Base-by-base conservation (phyloP, 768 basidiomycete genomes). In the Cystobasidiopsis lactophilus region DNA sequence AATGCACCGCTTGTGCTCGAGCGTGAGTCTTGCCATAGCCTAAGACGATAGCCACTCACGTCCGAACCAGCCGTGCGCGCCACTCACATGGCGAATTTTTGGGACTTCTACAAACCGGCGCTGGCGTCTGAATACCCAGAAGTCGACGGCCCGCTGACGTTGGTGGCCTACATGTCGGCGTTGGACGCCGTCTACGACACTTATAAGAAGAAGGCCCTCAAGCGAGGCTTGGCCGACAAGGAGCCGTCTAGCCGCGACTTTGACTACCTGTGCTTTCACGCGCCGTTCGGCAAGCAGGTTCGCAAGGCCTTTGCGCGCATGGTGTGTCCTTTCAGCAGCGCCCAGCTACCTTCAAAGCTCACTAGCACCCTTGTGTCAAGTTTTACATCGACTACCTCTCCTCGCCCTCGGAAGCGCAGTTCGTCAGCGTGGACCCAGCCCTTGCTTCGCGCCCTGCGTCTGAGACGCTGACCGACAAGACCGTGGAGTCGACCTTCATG, bases 231-330 rank as follows among this genome's bases (percentile, higher is more conserved):
- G 21, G 57, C 56, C 52, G 54, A 52, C 43, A 56, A 57, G 26
- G 66, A 69, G 2, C 57, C 67, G 1, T 65, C 64, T 23, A 68
- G 70, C 40, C 63, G 63, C 57, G 63, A 33, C 31, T 75, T 93
- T 63, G 91, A 96, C 70, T 96, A 85, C 66, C 74, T 81, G 58
- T 77, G 89, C 61, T 89, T 96, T 78, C 93, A 98, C 73, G 81
- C 80, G 54, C 93, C 93, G 0, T 98, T 95, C 68, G 91, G 93
- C 71, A 98, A 98, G 72, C 83, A 93, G 66, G 89, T 93, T 51
- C 82, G 93, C 67, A 98, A 95, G 71, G 88, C 85, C 40, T 80
- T 91, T 66, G 91, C 84, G 35, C 83, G 93, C 53, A 71, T 96
- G 65, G 71, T 72, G 49, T 47, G 71, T 63, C 18, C 18, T 2